phyloP scores from a whole-genome alignment of 345 rosid species.

The Pistacia atlantica region DNA sequence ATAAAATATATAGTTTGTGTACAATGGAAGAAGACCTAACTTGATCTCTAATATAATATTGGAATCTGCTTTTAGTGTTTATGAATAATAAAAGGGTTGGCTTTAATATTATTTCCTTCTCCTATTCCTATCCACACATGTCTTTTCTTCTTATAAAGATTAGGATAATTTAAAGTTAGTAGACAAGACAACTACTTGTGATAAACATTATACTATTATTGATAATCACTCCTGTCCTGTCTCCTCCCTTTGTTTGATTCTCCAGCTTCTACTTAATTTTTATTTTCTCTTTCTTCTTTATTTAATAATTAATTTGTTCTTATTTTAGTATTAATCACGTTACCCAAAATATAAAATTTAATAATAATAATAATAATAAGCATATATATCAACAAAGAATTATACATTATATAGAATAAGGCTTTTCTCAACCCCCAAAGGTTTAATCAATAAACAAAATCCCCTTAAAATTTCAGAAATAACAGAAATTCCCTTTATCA shows the following conservation, averaged over 20 bases:
- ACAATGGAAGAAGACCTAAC: no score
- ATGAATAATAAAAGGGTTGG: slow-evolving; percentile 10
- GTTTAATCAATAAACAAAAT: no score
- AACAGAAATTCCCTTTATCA: no score
- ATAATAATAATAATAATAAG: no score
- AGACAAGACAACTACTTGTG: slow-evolving; percentile 8
- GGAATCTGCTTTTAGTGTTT: slow-evolving; percentile 30
- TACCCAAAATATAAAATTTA: no score
- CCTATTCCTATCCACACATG: slow-evolving; percentile 9
- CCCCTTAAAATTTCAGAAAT: no score
- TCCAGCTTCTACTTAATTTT: neutral
- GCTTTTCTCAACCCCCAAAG: no score
- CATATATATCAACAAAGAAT: no score
- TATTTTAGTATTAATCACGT: no score
- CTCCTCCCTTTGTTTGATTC: neutral
- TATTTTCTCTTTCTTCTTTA: neutral
- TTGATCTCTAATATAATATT: neutral
- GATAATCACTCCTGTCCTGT: neutral
- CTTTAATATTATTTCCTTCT: neutral
- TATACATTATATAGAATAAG: no score
- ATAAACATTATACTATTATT: neutral
- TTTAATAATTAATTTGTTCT: no score
- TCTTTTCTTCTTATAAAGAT: neutral
- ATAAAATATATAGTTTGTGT: no score
- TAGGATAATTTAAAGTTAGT: neutral